phyloP scores from a whole-genome alignment of 768 basidiomycete species.

The Dentipellis fragilis region DNA sequence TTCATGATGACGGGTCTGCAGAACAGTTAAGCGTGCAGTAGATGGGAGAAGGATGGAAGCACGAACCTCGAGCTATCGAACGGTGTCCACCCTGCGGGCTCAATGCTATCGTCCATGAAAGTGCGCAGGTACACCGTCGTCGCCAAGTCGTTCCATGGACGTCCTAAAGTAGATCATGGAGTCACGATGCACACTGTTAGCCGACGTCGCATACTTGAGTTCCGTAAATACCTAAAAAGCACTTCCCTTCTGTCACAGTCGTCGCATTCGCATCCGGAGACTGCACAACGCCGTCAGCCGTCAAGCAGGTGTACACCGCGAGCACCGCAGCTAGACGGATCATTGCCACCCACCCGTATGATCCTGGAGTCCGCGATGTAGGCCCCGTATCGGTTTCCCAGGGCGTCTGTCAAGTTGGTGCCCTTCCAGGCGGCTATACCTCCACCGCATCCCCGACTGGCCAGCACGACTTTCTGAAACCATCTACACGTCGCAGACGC shows the following conservation, averaged over 20 bases:
- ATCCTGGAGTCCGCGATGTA: conserved; percentile 47
- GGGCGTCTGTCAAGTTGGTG: conserved; percentile 40
- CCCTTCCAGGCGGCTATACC: conserved; percentile 60
- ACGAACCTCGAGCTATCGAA: conserved; percentile 33
- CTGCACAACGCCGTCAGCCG: conserved; percentile 18
- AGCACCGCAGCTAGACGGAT: neutral
- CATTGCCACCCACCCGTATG: conserved; percentile 34
- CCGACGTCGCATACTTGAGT: too few relatives aligned
- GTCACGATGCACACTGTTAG: neutral
- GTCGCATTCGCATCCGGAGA: conserved; percentile 50
- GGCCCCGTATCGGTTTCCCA: conserved; percentile 41
- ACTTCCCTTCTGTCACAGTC: conserved; percentile 30
- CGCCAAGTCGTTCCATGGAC: conserved; percentile 56
- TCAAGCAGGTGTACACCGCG: neutral
- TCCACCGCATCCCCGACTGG: conserved; percentile 56
- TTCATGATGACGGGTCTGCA: conserved; percentile 36
- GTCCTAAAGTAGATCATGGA: conserved; percentile 15
- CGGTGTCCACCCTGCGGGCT: conserved; percentile 40
- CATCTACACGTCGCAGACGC: conserved; percentile 18
- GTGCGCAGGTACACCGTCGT: conserved; percentile 43
- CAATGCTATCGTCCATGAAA: conserved; percentile 48
- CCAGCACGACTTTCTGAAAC: conserved; percentile 50
- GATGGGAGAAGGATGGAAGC: neutral
- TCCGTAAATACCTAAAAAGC: conserved; percentile 37
- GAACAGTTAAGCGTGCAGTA: neutral